A percentile compares a stretch with the other conserved stretches of the same genome.
These are phyloP conservation scores for Pythium apleroticum DNA, from an alignment of 352 stramenopile genomes.

Conservation along the genomic window DNA sequence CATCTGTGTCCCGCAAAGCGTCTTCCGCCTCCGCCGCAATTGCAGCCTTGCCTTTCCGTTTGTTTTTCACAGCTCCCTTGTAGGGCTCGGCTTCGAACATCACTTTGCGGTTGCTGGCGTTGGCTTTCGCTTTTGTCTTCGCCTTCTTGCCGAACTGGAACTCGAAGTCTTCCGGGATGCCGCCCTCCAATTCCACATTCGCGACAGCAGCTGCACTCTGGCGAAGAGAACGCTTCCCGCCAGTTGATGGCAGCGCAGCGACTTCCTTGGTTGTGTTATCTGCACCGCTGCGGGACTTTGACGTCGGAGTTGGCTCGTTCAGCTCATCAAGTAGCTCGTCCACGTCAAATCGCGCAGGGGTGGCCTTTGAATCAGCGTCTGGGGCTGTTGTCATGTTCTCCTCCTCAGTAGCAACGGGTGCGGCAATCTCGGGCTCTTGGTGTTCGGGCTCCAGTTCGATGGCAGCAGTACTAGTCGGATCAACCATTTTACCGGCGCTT, in stretches of 20 bases:
- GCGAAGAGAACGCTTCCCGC: constrained; percentile 5
- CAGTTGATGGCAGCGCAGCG: constrained; percentile 39
- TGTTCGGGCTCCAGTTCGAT: neutral
- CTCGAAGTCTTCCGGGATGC: constrained; percentile 34
- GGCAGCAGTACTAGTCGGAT: too few relatives aligned
- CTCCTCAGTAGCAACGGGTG: neutral
- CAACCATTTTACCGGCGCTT: neutral
- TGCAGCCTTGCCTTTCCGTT: constrained; percentile 4
- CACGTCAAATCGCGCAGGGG: constrained; percentile 30
- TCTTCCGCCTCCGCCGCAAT: neutral
- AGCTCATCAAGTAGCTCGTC: constrained; percentile 33
- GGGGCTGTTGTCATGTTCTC: neutral
- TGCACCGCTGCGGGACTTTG: constrained; percentile 25
- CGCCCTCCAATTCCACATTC: constrained; percentile 4
- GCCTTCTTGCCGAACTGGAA: constrained; percentile 36
- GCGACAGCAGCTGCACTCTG: neutral
- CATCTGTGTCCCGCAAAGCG: neutral
- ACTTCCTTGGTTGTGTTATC: constrained; percentile 42
- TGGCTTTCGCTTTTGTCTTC: constrained; percentile 15
- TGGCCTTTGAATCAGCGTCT: constrained; percentile 4
- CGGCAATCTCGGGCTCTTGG: neutral
- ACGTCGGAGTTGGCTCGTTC: constrained; percentile 20
- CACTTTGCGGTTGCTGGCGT: constrained; percentile 27
- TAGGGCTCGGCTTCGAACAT: constrained; percentile 23
- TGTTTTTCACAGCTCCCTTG: constrained; percentile 3